Evolutionary conservation across 331 rosid genomes (phyloP).

Genomic region (Arachis monticola): DNA sequence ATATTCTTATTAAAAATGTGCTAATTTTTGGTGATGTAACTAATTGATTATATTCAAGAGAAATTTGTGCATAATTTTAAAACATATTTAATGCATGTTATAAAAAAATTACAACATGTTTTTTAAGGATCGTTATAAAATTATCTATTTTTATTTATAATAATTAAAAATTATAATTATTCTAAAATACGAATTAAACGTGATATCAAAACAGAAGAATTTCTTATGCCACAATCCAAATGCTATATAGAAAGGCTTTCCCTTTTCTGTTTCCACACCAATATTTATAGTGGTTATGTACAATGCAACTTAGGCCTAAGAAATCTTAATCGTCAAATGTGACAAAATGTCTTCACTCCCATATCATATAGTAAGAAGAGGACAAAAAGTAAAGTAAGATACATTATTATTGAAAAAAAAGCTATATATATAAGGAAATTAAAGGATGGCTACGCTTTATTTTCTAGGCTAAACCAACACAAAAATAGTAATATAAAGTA

Average conservation of each 20-base stretch:
- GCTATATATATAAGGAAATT: slow-evolving; percentile 43
- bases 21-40: slow-evolving; percentile 8
- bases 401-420: background rate
- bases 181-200: no score
- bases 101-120: no score
- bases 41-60: no score
- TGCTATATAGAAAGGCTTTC: slow-evolving; percentile 31
- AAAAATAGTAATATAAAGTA: slow-evolving; percentile 32
- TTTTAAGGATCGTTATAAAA: no score
- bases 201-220: no score
- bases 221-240: no score
- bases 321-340: slow-evolving; percentile 31
- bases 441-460: slow-evolving; percentile 41
- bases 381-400: background rate
- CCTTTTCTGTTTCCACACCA: slow-evolving; percentile 32
- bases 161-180: no score
- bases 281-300: slow-evolving; percentile 28
- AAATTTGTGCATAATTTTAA: no score
- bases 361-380: slow-evolving; percentile 24
- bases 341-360: slow-evolving; percentile 42
- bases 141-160: no score
- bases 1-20: slow-evolving; percentile 4
- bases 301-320: slow-evolving; percentile 42
- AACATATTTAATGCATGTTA: no score
- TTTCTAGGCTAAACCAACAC: slow-evolving; percentile 27